A percentile compares a stretch with the other conserved stretches of the same genome.
phyloP scores from a whole-genome alignment of 257 asterid species.

The Lycium ferocissimum region DNA sequence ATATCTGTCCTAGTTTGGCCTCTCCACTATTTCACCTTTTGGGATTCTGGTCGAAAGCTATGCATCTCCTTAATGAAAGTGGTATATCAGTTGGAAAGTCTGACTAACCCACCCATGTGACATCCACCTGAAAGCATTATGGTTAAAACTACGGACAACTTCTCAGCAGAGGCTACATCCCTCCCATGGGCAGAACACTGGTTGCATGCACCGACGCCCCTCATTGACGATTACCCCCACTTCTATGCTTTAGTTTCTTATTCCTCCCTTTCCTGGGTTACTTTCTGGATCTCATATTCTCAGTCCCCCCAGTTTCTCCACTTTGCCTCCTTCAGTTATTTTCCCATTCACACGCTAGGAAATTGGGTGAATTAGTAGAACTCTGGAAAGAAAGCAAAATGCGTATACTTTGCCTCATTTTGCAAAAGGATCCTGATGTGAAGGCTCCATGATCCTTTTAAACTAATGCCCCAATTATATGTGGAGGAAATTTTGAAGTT shows the following conservation, averaged over 20 bases:
- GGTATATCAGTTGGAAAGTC: neutral
- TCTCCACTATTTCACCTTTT: neutral
- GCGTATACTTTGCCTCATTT: neutral
- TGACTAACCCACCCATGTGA: neutral
- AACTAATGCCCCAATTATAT: neutral
- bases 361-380: neutral
- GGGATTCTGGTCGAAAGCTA: neutral
- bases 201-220: neutral
- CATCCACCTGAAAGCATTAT: neutral
- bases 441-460: neutral
- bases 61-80: neutral
- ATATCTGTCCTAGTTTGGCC: constrained; percentile 7
- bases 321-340: neutral
- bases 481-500: neutral
- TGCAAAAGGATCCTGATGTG: neutral
- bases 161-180: neutral
- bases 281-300: neutral
- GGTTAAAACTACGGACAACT: neutral
- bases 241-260: neutral
- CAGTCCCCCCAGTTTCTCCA: neutral
- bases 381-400: neutral
- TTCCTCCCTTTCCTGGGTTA: neutral
- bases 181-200: neutral
- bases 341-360: neutral
- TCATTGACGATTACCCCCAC: neutral